These are phyloP conservation scores for Podospora fimiseda DNA, from an alignment of 495 filamentous ascomycete species.

Conservation along the genomic window DNA sequence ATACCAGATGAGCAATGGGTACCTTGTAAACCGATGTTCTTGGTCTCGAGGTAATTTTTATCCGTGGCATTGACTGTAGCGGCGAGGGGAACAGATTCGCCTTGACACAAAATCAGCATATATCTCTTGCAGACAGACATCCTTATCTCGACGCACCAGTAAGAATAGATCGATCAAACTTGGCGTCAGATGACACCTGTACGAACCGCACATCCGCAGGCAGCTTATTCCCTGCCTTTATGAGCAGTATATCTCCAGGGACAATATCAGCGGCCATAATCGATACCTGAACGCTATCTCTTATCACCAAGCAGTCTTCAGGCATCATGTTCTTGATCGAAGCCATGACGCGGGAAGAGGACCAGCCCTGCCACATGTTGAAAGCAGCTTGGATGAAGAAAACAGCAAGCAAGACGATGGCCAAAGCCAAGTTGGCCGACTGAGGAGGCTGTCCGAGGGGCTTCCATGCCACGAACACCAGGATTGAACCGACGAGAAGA, in stretches of 20 bases:
- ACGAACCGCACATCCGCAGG: slow-evolving; percentile 65
- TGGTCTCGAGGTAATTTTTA: slow-evolving; percentile 67
- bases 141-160: slow-evolving; percentile 43
- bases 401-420: slow-evolving; percentile 57
- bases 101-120: slow-evolving; percentile 19
- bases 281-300: slow-evolving; percentile 46
- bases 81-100: slow-evolving; percentile 57
- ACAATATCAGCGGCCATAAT: slow-evolving; percentile 55
- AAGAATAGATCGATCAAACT: slow-evolving; percentile 65
- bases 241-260: slow-evolving; percentile 56
- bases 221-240: slow-evolving; percentile 61
- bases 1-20: slow-evolving; percentile 62
- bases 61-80: slow-evolving; percentile 57
- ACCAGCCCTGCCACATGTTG: slow-evolving; percentile 60
- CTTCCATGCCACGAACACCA: slow-evolving; percentile 65
- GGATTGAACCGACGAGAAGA: slow-evolving; percentile 53
- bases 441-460: slow-evolving; percentile 62
- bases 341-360: slow-evolving; percentile 56
- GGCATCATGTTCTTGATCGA: slow-evolving; percentile 64
- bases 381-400: slow-evolving; percentile 66
- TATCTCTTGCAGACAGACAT: neutral
- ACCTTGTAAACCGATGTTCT: slow-evolving; percentile 66
- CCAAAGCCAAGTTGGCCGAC: slow-evolving; percentile 58
- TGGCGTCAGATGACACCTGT: slow-evolving; percentile 56
- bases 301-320: slow-evolving; percentile 54